phyloP scores from a whole-genome alignment of 371 early-diverging fungal species.

The Mucor lusitanicus region DNA sequence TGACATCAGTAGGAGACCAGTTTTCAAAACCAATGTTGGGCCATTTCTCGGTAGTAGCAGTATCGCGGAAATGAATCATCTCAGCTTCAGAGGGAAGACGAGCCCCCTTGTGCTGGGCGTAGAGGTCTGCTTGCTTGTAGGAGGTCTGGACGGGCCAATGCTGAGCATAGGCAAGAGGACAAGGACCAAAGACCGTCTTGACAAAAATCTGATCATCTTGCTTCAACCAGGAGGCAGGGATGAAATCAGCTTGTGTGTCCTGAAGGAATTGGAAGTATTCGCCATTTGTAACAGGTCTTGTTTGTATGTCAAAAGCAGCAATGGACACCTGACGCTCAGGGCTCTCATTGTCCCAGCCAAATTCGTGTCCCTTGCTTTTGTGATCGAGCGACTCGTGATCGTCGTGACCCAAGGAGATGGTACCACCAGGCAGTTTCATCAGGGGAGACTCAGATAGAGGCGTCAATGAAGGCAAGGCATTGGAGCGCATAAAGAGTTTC shows the following conservation, averaged over 20 bases:
- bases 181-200: conserved; percentile 68
- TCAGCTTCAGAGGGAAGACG: conserved; percentile 75
- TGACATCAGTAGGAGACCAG: conserved; percentile 62
- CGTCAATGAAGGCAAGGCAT: conserved; percentile 5
- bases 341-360: conserved; percentile 92
- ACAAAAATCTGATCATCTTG: conserved; percentile 43
- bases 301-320: conserved; percentile 63
- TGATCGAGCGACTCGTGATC: conserved; percentile 55
- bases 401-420: conserved; percentile 59
- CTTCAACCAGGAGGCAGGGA: conserved; percentile 58
- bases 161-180: conserved; percentile 51
- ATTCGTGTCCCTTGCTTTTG: conserved; percentile 18
- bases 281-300: conserved; percentile 79
- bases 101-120: conserved; percentile 58
- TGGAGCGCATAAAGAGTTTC: conserved; percentile 3
- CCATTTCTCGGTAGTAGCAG: conserved; percentile 13
- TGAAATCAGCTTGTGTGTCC: conserved; percentile 6
- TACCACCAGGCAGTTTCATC: conserved; percentile 22
- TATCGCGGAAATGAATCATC: conserved; percentile 36
- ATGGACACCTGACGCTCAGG: conserved; percentile 53
- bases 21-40: conserved; percentile 61
- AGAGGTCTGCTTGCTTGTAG: conserved; percentile 68
- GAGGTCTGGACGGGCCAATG: conserved; percentile 81
- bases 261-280: conserved; percentile 72
- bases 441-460: conserved; percentile 15